Evolutionary conservation across 371 early-diverging fungal species (phyloP), one percentile per base, ranked within the genome.

Genomic region (Syncephalastrum racemosum): DNA sequence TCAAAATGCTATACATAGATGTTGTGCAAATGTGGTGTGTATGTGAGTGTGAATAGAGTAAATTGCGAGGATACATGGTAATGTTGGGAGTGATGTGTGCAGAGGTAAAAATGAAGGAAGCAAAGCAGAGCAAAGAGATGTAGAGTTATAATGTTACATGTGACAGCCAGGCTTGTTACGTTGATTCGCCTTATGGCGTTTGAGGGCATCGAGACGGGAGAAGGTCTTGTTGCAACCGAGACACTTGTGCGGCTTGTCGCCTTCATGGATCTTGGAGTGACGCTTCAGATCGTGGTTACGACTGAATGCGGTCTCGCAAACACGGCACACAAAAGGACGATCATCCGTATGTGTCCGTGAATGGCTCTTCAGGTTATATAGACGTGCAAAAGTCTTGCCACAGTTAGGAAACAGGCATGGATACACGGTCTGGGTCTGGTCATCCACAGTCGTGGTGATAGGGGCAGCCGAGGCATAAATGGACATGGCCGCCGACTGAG

Each of bases 271-370:
- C 66, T 90, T 89, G 54, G 86, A 79, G 59, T 94, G 94, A 13
- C 94, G 75, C 56, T 93, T 93, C 43, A 94, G 67, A 64, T 94
- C 94, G 58, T 94, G 94, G 59, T 93, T 91, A 40, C 94, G 80
- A 55, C 91, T 81, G 59, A 94, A 94, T 1, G 91, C 85, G 45
- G 87, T 82, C 39, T 77, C 62, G 64, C 94, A 94, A 2, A 79
- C 73, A 31, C 67, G 66, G 60, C 94, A 94, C 4, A 83, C 77
- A 77, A 89, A 94, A 1, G 93, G 93, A 46, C 90, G 79, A 46
- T 89, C 87, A 42, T 86, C 84, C 2, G 91, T 89, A 62, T 92
- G 92, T 4, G 92, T 90, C 50, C 86, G 73, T 31, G 86, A 85
- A 60, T 92, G 92, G 42, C 90, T 89, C 53, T 89, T 91, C 44